Evolutionary conservation across 345 rosid genomes (phyloP), one percentile per base, ranked within the genome.

Genomic region (Turritis glabra): DNA sequence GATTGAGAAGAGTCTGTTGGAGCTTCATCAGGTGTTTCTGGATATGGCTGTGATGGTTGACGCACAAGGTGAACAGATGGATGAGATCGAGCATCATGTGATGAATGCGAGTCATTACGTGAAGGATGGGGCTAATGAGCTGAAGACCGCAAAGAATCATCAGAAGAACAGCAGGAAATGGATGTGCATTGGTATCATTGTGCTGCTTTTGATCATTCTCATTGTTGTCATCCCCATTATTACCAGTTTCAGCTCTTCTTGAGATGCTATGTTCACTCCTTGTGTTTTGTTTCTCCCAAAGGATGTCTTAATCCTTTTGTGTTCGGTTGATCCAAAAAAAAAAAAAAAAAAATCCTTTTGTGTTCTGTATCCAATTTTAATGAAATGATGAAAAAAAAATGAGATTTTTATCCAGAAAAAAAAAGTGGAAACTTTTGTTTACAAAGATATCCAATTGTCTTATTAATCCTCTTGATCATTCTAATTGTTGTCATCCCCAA

Each of bases 11-110:
- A 95, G 94, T 71, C 55, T 95, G 64, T 63, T 90, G 77, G 98
- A 92, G 87, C 91, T 96, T 74, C 99, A 95, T 56, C 99, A 92
- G 47, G 88, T 92, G 82, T 95, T 95, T 72, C 9, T 92, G 25
- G 99, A 95, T 72, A 96, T 90, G 99, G 93, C 97, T 0, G 96
- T 96, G 43, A 90, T 92, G 97, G 98, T 92, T 47, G 96, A 90
- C 78, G 67, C 93, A 0, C 99, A 96, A 59, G 99, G 96, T 2
- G 98, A 92, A 80, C 88, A 96, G 79, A 82, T 96, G 87, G 97
- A 96, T 66, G 94, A 96, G 67, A 96, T 92, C 7, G 97, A 89
- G 77, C 96, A 88, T 58, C 98, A 96, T 52, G 98, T 92, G 62
- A 32, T 90, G 86, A 90, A 82, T 55, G 99, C 97, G 0, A 78